Percentiles rank a stretch among this genome's conserved stretches.
Evolutionary conservation across 495 filamentous ascomycete genomes (phyloP).

Genomic region (Neurospora sp.): DNA sequence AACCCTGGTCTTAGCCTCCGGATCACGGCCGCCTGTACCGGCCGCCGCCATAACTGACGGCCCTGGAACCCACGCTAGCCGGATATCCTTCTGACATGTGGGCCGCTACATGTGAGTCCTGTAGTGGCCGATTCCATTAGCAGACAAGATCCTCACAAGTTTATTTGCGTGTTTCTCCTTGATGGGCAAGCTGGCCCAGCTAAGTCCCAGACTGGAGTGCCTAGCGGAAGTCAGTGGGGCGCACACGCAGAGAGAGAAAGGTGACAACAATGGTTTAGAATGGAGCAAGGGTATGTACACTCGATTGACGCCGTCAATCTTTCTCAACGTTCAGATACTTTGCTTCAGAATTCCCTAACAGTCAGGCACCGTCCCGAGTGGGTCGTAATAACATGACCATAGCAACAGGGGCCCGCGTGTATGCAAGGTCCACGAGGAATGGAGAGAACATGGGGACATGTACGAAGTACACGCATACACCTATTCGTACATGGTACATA

Average conservation of each 20-base stretch:
- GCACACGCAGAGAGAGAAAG: not conserved
- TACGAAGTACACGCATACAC: not conserved
- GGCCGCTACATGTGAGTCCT: constrained; percentile 14
- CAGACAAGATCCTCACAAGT: not conserved
- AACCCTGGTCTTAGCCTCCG: constrained; percentile 2
- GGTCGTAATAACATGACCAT: constrained; percentile 18
- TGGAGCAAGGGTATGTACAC: not conserved
- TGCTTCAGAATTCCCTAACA: constrained; percentile 7
- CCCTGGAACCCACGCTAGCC: constrained; percentile 17
- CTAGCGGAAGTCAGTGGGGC: not conserved
- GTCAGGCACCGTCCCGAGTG: constrained; percentile 5
- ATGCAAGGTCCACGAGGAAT: constrained; percentile 10
- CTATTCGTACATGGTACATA: not conserved
- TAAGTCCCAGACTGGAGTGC: not conserved
- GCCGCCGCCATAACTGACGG: constrained; percentile 11
- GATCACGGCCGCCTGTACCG: constrained; percentile 5
- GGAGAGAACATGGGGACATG: not conserved
- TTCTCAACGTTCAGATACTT: not conserved
- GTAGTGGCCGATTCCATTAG: not conserved
- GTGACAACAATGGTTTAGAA: not conserved
- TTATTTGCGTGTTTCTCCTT: not conserved
- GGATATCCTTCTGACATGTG: constrained; percentile 22
- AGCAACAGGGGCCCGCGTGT: constrained; percentile 15
- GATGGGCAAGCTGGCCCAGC: not conserved
- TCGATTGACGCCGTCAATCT: not conserved